Conservation (phyloP, 139 green algal species). For the Gonium pectorale region DNA sequence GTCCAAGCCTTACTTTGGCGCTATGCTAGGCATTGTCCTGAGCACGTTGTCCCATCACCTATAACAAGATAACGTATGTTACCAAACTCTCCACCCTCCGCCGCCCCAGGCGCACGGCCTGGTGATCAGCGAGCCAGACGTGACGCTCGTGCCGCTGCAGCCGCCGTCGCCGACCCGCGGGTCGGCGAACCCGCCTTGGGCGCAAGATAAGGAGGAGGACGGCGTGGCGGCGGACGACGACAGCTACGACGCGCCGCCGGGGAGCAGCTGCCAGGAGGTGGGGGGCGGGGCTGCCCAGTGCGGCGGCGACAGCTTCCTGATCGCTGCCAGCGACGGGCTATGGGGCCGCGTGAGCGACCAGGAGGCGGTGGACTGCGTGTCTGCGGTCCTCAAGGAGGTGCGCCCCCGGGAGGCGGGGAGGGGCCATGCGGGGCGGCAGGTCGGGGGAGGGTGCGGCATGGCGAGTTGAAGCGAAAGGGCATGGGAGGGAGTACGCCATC, state of each 20-base stretch:
- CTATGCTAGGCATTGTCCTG: no score
- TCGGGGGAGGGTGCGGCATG: not conserved
- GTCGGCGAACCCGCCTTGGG: no score
- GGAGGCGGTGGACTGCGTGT: conserved; percentile 69
- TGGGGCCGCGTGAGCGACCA: conserved; percentile 88
- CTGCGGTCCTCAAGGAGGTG: conserved; percentile 24
- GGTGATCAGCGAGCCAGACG: conserved; percentile 30
- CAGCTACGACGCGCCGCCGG: no score
- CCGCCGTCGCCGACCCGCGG: no score
- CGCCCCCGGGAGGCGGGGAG: no score
- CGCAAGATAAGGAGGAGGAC: no score
- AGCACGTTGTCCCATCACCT: no score
- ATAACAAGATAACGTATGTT: no score
- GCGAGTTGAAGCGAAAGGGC: not conserved
- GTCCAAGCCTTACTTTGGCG: no score
- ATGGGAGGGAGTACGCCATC: not conserved
- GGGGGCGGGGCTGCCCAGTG: not conserved
- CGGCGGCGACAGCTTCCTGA: conserved; percentile 71
- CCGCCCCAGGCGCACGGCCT: not conserved
- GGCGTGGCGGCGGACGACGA: no score
- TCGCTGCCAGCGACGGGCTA: conserved; percentile 90
- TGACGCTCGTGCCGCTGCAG: conserved; percentile 22
- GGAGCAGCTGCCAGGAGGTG: not conserved
- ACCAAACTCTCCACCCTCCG: not conserved
- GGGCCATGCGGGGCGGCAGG: not conserved